Evolutionary conservation across 768 basidiomycete genomes (phyloP), one percentile per base, ranked within the genome.

Genomic region (Rhizopogon vinicolor): DNA sequence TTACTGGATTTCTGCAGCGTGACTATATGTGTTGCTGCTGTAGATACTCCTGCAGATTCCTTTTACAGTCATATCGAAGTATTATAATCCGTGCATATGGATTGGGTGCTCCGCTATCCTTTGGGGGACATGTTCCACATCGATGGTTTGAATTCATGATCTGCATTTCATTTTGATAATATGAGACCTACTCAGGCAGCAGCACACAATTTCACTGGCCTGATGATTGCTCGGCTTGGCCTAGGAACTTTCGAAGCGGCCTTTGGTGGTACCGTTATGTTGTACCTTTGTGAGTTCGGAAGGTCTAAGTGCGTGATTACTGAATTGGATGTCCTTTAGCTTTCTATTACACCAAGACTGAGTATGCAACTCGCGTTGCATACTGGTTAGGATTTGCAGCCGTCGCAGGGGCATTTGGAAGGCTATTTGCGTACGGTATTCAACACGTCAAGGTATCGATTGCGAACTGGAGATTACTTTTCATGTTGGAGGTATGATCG

Each of bases 21-120:
- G 33, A 45, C 25, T 25, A 13, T 19, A 3, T 14, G 22, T 16
- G 29, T 31, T 44, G 52, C 42, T 2, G 6, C 48, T 53, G 12
- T 62, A 91, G 87, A 86, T 90, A 55, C 53, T 89, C 13, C 84
- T 75, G 58, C 84, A 87, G 71, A 74, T 90, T 37, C 89, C 89
- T 0, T 86, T 83, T 7, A 84, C 83, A 0, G 64, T 91, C 28
- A 61, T 75, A 1, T 85, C 87, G 22, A 91, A 91, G 64, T 74
- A 87, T 41, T 80, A 81, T 58, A 82, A 74, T 22, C 89, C 89
- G 16, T 77, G 81, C 18, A 55, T 80, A 37, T 91, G 85, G 84
- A 78, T 91, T 51, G 86, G 85, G 16, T 71, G 72, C 37, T 79
- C 84, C 41, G 83, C 87, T 13, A 71, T 87, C 22, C 81, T 87